These are phyloP conservation scores for Rhytidhysteron rufulum DNA, from an alignment of 2,329 filamentous ascomycete species.

Conservation along the genomic window DNA sequence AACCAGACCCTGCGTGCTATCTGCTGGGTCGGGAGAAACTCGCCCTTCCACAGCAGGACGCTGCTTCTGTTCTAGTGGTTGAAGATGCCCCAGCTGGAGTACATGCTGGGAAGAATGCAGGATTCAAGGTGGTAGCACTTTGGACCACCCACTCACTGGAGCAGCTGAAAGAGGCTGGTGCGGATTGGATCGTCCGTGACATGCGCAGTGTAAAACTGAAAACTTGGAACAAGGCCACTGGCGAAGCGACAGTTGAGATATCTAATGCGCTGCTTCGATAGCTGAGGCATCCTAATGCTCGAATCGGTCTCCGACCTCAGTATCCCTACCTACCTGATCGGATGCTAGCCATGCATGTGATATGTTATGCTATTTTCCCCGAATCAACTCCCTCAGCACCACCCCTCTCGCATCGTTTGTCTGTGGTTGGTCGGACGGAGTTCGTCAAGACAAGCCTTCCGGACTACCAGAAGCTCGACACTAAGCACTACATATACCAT, in stretches of 20 bases:
- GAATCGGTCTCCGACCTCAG: neutral
- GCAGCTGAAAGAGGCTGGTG: constrained; percentile 69
- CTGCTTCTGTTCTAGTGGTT: constrained; percentile 63
- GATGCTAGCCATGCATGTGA: neutral
- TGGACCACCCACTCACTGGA: constrained; percentile 76
- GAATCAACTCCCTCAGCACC: neutral
- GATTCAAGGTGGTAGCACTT: constrained; percentile 79
- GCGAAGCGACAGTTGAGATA: constrained; percentile 66
- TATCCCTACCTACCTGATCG: too few relatives aligned
- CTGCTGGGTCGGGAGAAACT: constrained; percentile 40
- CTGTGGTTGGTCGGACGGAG: neutral
- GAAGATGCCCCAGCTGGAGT: constrained; percentile 90
- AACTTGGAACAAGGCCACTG: constrained; percentile 51
- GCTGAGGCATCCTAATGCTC: too few relatives aligned
- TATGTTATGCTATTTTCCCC: too few relatives aligned
- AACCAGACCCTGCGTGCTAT: constrained; percentile 51
- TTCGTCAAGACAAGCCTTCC: neutral
- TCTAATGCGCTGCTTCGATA: constrained; percentile 50
- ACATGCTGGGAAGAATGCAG: constrained; percentile 75
- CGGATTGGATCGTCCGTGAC: constrained; percentile 84
- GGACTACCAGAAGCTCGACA: neutral
- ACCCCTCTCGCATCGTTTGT: neutral
- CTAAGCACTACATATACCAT: neutral
- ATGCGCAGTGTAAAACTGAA: constrained; percentile 67
- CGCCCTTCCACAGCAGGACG: constrained; percentile 31